Conservation (phyloP, 352 stramenopile species). For the Globisporangium spinosum region DNA sequence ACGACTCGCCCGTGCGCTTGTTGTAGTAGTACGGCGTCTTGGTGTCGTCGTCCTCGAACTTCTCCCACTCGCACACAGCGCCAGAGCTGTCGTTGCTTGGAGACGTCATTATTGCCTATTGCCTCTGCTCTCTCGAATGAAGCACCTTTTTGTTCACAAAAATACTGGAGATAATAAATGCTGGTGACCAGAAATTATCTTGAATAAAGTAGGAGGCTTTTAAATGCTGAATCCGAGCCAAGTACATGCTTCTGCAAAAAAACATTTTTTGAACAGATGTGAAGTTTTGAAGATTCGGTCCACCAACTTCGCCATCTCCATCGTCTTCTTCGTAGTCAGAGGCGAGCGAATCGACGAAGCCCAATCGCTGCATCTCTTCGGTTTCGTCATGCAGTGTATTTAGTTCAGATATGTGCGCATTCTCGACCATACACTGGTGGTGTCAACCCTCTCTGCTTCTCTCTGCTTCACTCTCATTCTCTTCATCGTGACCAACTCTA, state of each 20-base stretch:
- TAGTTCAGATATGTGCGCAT: too few relatives aligned
- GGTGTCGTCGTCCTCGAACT: conserved; percentile 66
- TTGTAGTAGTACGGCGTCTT: conserved; percentile 79
- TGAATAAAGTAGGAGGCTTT: background rate
- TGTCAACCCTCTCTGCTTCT: background rate
- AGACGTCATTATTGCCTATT: background rate
- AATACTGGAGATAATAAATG: background rate
- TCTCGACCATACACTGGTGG: background rate
- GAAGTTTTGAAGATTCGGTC: too few relatives aligned
- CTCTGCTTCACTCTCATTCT: background rate
- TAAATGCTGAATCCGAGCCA: background rate
- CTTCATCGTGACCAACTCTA: background rate
- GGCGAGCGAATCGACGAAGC: too few relatives aligned
- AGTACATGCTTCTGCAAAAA: background rate
- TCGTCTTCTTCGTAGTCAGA: too few relatives aligned
- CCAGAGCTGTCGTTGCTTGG: background rate
- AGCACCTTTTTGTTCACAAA: background rate
- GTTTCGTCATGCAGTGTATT: too few relatives aligned
- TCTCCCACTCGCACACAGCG: conserved; percentile 45
- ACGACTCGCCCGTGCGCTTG: conserved; percentile 55
- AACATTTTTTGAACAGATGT: background rate
- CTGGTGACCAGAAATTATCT: background rate
- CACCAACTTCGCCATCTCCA: too few relatives aligned
- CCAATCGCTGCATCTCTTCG: too few relatives aligned
- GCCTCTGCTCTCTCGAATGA: background rate